Conservation (phyloP, 306 rosid species). For the Alnus rubra region DNA sequence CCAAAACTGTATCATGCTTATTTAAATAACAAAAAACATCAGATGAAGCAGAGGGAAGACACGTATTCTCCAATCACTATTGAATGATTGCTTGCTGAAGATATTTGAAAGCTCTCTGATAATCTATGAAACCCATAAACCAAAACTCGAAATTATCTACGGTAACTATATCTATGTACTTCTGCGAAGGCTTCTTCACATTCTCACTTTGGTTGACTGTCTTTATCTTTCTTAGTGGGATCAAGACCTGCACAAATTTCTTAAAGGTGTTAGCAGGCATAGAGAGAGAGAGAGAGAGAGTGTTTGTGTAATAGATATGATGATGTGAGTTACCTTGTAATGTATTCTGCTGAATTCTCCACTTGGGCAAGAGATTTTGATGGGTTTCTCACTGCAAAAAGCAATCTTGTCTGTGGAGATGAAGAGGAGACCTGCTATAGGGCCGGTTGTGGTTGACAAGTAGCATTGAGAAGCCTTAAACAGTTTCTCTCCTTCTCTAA, state of each 20-base stretch:
- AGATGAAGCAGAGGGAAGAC: neutral
- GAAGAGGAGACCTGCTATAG: slow-evolving; percentile 81
- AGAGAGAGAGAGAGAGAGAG: neutral
- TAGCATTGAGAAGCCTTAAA: slow-evolving; percentile 65
- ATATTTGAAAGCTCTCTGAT: slow-evolving; percentile 43
- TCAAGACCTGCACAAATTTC: slow-evolving; percentile 41
- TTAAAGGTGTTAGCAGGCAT: neutral
- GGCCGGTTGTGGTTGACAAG: slow-evolving; percentile 81
- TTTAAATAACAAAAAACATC: neutral
- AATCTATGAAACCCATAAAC: slow-evolving; percentile 65
- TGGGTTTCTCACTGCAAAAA: slow-evolving; percentile 74
- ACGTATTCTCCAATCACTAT: neutral
- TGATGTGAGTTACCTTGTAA: slow-evolving; percentile 47
- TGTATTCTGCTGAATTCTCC: slow-evolving; percentile 50
- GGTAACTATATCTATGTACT: slow-evolving; percentile 56
- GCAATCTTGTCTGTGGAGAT: slow-evolving; percentile 71
- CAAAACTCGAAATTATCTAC: slow-evolving; percentile 62
- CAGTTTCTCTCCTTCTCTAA: slow-evolving; percentile 61
- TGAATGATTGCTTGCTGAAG: slow-evolving; percentile 33
- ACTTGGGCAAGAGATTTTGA: slow-evolving; percentile 49
- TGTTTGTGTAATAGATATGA: neutral
- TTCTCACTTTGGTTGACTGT: slow-evolving; percentile 46
- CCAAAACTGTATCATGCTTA: neutral
- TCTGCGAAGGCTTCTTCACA: slow-evolving; percentile 47
- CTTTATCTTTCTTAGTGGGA: slow-evolving; percentile 44